Conservation (phyloP, 2,329 filamentous ascomycete genomes). For the Nothomitra cinnamomea region DNA sequence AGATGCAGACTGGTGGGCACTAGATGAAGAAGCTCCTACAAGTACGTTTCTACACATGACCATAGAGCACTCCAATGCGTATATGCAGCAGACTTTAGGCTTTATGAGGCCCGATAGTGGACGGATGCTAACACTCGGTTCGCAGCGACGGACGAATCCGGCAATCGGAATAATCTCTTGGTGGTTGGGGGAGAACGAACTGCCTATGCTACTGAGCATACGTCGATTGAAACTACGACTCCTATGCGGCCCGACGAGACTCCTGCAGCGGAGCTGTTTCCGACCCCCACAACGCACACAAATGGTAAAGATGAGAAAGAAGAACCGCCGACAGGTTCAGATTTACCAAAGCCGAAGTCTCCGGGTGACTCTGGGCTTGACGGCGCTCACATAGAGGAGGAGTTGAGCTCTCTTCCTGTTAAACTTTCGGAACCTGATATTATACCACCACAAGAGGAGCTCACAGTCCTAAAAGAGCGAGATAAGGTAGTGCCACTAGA, state of each 20-base stretch:
- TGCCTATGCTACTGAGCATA: background rate
- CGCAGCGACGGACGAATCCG: constrained; percentile 31
- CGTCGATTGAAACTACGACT: background rate
- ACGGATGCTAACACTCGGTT: background rate
- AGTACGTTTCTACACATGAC: constrained; percentile 26
- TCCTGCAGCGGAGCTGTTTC: background rate
- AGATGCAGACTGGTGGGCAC: constrained; percentile 49
- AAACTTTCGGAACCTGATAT: constrained; percentile 1
- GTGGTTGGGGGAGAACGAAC: background rate
- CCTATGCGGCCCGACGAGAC: background rate
- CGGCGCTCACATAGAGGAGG: background rate
- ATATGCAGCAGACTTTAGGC: background rate
- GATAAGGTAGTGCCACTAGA: background rate
- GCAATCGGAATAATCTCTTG: constrained; percentile 37
- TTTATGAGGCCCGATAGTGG: background rate
- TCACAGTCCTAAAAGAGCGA: background rate
- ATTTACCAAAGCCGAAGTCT: background rate
- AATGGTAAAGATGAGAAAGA: background rate
- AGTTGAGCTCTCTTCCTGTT: background rate
- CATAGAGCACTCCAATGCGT: background rate
- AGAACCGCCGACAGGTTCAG: background rate
- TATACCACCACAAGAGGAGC: background rate
- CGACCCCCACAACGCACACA: background rate
- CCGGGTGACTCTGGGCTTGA: background rate
- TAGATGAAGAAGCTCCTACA: constrained; percentile 44